Evolutionary conservation across 2,329 filamentous ascomycete species (phyloP), one percentile per base, ranked within the genome.

Genomic region (Apiospora phragmitis): DNA sequence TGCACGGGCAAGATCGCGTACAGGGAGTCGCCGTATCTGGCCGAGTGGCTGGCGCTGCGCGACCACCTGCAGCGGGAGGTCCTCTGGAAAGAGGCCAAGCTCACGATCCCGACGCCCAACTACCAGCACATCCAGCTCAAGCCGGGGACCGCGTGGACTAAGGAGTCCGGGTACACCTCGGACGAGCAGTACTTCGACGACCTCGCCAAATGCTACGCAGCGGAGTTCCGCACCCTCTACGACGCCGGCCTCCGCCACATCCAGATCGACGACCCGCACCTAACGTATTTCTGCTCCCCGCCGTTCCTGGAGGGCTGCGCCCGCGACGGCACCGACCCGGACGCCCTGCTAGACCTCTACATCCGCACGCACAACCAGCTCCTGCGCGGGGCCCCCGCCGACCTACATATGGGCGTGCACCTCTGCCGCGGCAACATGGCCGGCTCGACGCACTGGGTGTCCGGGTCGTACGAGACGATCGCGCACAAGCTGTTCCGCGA

Each of bases 41-140:
- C 76, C n/a, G 76, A 81, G 69, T 77, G 80, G 74, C 74, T 76
- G 12, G 73, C 76, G 67, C 83, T 92, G 69, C 74, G 76, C 9
- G 72, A 72, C 12, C 76, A 67, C 69, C 49, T 92, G 0, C 86
- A 89, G 0, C 81, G 86, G 65, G 85, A 86, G 65, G 85, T 88
- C 49, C 81, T 89, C 70, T 87, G 88, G 79, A 84, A 86, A 69
- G 87, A 90, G 74, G 86, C 90, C 76, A 91, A 92, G 81, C 83
- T 91, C 71, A 91, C 90, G 1, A 77, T 92, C 62, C 87, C 89
- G 24, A 85, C 88, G 2, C 89, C 89, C 0, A 87, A 87, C 75
- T 91, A 89, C 85, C 91, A 91, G 77, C 90, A 92, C 77, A 84
- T 92, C 76, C 86, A 90, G 47, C 87, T 88, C 74, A 85, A 83